A percentile compares a stretch with the other conserved stretches of the same genome.
Evolutionary conservation across 2,329 filamentous ascomycete genomes (phyloP).

Genomic region (Trichoderma cornu-damae): DNA sequence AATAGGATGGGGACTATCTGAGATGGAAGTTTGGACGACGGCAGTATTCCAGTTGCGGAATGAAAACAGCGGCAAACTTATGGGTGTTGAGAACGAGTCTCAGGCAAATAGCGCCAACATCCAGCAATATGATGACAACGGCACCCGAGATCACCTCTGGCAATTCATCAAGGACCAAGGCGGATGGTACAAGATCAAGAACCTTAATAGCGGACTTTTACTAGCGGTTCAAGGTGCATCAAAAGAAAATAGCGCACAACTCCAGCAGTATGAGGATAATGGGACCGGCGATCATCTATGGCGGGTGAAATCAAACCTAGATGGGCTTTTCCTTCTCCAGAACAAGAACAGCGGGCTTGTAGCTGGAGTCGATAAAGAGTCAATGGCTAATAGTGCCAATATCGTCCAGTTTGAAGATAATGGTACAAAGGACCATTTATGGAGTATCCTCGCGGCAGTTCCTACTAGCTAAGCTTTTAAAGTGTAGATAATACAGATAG

Average conservation of each 20-base stretch:
- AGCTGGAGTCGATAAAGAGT: not conserved
- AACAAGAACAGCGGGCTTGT: not conserved
- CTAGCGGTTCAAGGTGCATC: not conserved
- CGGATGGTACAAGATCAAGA: not conserved
- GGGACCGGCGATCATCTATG: not conserved
- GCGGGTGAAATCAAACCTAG: not conserved
- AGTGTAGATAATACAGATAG: too few species aligned
- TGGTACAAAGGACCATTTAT: not conserved
- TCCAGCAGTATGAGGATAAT: not conserved
- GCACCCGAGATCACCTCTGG: not conserved
- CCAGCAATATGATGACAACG: not conserved
- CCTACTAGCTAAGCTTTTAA: not conserved
- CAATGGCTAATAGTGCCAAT: not conserved
- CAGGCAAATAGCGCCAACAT: not conserved
- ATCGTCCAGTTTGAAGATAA: not conserved
- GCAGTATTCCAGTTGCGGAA: not conserved
- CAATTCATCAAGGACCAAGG: not conserved
- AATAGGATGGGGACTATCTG: not conserved
- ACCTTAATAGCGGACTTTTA: not conserved
- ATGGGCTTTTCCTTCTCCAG: not conserved
- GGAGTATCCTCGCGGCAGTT: not conserved
- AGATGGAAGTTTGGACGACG: not conserved
- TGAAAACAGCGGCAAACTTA: not conserved
- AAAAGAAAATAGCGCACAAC: not conserved
- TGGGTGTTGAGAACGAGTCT: not conserved